Evolutionary conservation across 2,329 filamentous ascomycete genomes (phyloP).

Genomic region (Helotiales sp.): DNA sequence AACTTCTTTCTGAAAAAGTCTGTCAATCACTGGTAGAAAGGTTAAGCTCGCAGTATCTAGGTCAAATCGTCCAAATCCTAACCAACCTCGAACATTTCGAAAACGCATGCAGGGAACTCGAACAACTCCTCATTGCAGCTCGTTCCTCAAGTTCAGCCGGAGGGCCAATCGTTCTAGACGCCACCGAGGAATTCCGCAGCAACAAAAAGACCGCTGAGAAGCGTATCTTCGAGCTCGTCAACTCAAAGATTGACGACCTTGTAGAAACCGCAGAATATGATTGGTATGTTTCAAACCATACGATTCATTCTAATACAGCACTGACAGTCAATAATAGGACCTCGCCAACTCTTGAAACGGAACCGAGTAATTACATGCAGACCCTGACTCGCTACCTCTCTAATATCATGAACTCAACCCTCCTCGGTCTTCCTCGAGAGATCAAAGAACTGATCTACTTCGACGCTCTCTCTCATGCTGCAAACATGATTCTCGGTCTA

Average conservation of each 20-base stretch:
- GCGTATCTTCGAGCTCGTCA: slow-evolving; percentile 96
- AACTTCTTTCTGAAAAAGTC: slow-evolving; percentile 89
- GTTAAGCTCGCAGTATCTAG: slow-evolving; percentile 87
- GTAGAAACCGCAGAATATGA: slow-evolving; percentile 98
- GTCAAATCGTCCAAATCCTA: slow-evolving; percentile 96
- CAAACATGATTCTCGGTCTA: slow-evolving; percentile 71
- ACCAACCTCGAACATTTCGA: slow-evolving; percentile 98
- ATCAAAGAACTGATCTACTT: slow-evolving; percentile 99
- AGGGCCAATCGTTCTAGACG: slow-evolving; percentile 75
- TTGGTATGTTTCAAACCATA: slow-evolving; percentile 54
- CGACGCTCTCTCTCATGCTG: slow-evolving; percentile 88
- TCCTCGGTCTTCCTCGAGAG: slow-evolving; percentile 88
- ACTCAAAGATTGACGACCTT: slow-evolving; percentile 97
- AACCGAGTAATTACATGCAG: slow-evolving; percentile 92
- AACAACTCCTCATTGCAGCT: slow-evolving; percentile 81
- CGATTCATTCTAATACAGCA: slow-evolving; percentile 22
- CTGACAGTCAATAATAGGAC: slow-evolving; percentile 42
- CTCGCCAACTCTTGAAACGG: slow-evolving; percentile 59
- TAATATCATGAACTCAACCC: slow-evolving; percentile 94
- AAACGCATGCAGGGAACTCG: slow-evolving; percentile 84
- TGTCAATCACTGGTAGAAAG: slow-evolving; percentile 87
- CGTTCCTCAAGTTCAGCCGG: slow-evolving; percentile 80
- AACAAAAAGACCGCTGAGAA: slow-evolving; percentile 97
- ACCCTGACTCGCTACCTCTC: slow-evolving; percentile 89
- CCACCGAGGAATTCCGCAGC: slow-evolving; percentile 81